These are phyloP conservation scores for Aegle marmelos DNA, from an alignment of 345 rosid genomes.

Conservation along the genomic window DNA sequence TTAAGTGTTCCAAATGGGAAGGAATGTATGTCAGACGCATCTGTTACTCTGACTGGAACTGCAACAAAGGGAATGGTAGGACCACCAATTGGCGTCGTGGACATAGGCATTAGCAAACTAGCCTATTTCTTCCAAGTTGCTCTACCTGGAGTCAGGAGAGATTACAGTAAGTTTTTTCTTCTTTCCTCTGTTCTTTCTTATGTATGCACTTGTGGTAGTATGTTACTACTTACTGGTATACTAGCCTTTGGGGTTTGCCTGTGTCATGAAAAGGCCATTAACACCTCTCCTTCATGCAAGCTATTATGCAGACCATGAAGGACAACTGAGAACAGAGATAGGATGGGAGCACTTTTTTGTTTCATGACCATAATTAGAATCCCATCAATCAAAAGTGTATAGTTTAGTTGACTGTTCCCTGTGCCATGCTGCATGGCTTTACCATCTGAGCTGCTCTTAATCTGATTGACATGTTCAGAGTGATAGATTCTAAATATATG, in stretches of 20 bases:
- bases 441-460: not conserved
- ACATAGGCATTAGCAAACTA: slow-evolving; percentile 49
- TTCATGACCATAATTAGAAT: not conserved
- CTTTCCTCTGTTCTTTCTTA: not conserved
- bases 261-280: not conserved
- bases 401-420: not conserved
- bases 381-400: not conserved
- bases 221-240: not conserved
- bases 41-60: slow-evolving; percentile 38
- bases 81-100: slow-evolving; percentile 51
- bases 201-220: not conserved
- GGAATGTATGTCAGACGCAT: slow-evolving; percentile 26
- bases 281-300: too few relatives aligned
- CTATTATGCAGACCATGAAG: not conserved
- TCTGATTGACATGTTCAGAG: not conserved
- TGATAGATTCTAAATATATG: not conserved
- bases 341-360: not conserved
- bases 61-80: slow-evolving; percentile 36
- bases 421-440: not conserved
- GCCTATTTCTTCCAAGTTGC: slow-evolving; percentile 61
- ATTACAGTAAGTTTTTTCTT: slow-evolving; percentile 30
- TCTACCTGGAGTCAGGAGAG: slow-evolving; percentile 55
- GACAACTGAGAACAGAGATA: not conserved
- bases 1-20: slow-evolving; percentile 20
- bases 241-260: not conserved